Evolutionary conservation across 805 yeast genomes (phyloP).

Genomic region (Tetrapisispora nanseiensis): DNA sequence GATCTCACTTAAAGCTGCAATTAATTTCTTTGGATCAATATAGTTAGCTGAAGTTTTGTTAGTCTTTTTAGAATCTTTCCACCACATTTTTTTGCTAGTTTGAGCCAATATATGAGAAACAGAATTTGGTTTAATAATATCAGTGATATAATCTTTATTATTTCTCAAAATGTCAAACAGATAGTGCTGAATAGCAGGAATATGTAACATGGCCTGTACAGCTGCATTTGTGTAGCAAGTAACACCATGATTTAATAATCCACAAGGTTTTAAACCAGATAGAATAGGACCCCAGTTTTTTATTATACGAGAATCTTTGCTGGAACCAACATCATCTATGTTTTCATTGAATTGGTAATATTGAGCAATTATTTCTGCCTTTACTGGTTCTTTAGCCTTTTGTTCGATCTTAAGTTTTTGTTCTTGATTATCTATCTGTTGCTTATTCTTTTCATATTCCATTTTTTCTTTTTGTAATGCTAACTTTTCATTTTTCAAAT

Average conservation of each 20-base stretch:
- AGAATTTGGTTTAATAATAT: slow-evolving; percentile 40
- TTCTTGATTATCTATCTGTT: slow-evolving; percentile 4
- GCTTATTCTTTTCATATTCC: slow-evolving; percentile 23
- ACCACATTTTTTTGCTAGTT: slow-evolving; percentile 62
- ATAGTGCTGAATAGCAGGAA: slow-evolving; percentile 85
- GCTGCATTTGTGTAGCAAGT: slow-evolving; percentile 97
- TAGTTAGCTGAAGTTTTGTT: slow-evolving; percentile 28
- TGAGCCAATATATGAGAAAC: slow-evolving; percentile 62
- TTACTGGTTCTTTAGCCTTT: slow-evolving; percentile 14
- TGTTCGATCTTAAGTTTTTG: slow-evolving; percentile 6
- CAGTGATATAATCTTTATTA: slow-evolving; percentile 32
- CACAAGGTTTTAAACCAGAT: slow-evolving; percentile 41
- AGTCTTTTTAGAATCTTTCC: slow-evolving; percentile 31
- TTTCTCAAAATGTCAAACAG: slow-evolving; percentile 53
- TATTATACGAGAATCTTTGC: slow-evolving; percentile 44
- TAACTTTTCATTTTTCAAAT: slow-evolving; percentile 3
- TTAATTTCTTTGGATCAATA: slow-evolving; percentile 68
- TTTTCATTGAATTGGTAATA: slow-evolving; percentile 54
- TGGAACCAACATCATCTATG: slow-evolving; percentile 53
- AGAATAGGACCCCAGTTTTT: slow-evolving; percentile 63
- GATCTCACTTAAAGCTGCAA: slow-evolving; percentile 65
- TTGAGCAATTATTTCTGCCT: slow-evolving; percentile 29
- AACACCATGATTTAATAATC: slow-evolving; percentile 83
- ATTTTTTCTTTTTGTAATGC: slow-evolving; percentile 7
- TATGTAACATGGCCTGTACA: slow-evolving; percentile 79